Conservation (phyloP, 225 moss, liverwort and hornwort genomes). For the Climacium dendroides region DNA sequence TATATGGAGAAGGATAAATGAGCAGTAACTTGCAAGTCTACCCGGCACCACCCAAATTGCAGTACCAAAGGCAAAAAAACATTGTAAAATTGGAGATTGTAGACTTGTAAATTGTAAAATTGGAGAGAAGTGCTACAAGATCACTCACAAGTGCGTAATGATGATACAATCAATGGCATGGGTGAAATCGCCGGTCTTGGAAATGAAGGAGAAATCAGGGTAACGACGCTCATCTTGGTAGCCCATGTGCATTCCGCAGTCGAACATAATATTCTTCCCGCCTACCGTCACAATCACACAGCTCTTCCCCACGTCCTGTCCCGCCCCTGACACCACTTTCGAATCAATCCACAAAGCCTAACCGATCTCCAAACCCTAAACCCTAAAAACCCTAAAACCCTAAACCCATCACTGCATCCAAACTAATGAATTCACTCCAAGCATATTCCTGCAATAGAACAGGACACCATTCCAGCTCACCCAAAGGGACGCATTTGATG, state of each 20-base stretch:
- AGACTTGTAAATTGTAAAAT: neutral
- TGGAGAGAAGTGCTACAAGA: neutral
- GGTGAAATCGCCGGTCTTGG: constrained; percentile 75
- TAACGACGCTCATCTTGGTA: constrained; percentile 95
- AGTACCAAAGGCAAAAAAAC: neutral
- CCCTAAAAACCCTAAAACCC: neutral
- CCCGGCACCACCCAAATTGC: neutral
- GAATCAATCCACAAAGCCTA: neutral
- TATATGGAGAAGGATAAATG: neutral
- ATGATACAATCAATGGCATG: constrained; percentile 86
- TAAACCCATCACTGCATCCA: neutral
- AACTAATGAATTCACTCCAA: neutral
- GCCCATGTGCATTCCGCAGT: constrained; percentile 98
- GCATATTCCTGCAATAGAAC: neutral
- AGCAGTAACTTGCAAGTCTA: neutral
- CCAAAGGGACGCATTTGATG: constrained; percentile 84
- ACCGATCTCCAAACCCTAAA: neutral
- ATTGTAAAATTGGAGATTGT: neutral
- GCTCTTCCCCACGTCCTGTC: constrained; percentile 99
- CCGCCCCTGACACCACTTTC: constrained; percentile 47
- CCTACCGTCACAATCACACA: constrained; percentile 92
- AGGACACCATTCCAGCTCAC: constrained; percentile 1
- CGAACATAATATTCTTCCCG: constrained; percentile 92
- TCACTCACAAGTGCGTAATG: constrained; percentile 77
- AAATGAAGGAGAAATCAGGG: constrained; percentile 88